Base-by-base conservation (phyloP, 768 basidiomycete species). In the Leccinellum luteum region DNA sequence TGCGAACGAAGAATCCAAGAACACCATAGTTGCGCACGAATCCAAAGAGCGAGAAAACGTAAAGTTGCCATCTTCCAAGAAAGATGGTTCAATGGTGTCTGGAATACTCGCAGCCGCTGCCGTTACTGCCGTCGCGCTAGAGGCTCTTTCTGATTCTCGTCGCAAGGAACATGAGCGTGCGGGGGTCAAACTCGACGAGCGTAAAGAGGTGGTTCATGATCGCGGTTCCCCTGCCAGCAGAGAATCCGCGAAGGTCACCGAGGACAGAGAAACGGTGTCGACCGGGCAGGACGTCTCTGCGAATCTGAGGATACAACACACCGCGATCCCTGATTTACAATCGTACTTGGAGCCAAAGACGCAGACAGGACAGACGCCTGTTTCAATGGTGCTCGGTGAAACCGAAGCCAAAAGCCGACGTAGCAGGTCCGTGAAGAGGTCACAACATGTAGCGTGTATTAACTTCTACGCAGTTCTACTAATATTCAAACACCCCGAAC, bases 31-130 rank as follows among this genome's bases (percentile, higher is more conserved):
- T 7, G 9, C 14, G 3, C 28, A 21, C 3, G 28, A 50, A 51
- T 21, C 4, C 1, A 19, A 54, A 48, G 38, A 27, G 6, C 31
- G 38, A n/a, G 23, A 3, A 3, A 44, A 38, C n/a, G 30, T 31
- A 27, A 31, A 30, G 28, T 23, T 32, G 12, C 8, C 23, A 27
- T 23, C 54, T 34, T 34, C 61, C 3, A 58, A 59, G 32, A 32
- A 59, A 28, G 59, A 23, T 10, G 47, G 49, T 47, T 66, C 59
- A 15, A 13, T 58, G 6, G 32, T 64, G 9, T 63, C 66, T 31
- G 27, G 51, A 13, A 9, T 56, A 28, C 48, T 69, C 3, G 59
- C 59, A 3, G 6, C 54, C 10, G 66, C 58, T 0, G 51, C 38
- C 5, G n/a, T 66, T 21, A 59, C 59, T 2, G 58, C 67, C 6